phyloP scores from a whole-genome alignment of 2,329 filamentous ascomycete species.

The Ramichloridium luteum region DNA sequence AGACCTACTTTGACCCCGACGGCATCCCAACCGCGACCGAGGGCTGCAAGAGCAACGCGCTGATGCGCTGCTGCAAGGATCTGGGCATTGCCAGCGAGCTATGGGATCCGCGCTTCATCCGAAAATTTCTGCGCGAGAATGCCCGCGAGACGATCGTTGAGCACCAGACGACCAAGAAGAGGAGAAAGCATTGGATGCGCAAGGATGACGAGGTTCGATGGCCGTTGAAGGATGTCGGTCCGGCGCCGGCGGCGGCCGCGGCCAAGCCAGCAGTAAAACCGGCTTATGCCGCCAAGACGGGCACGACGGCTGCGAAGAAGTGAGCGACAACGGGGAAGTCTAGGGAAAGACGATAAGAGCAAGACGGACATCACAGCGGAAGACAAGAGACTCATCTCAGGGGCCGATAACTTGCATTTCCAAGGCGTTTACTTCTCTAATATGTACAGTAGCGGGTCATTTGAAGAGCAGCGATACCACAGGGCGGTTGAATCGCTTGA shows the following conservation, averaged over 20 bases:
- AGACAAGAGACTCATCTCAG: too few relatives aligned
- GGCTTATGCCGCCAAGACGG: too few relatives aligned
- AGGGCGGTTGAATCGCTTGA: too few relatives aligned
- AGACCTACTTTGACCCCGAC: conserved; percentile 82
- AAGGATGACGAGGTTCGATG: conserved; percentile 67
- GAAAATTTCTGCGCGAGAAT: conserved; percentile 62
- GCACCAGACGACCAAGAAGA: conserved; percentile 75
- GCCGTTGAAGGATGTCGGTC: conserved; percentile 43
- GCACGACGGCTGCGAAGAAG: too few relatives aligned
- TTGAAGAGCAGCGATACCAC: too few relatives aligned
- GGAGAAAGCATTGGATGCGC: conserved; percentile 72
- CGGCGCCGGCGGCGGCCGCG: neutral
- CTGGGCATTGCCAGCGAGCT: conserved; percentile 87
- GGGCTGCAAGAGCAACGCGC: conserved; percentile 92
- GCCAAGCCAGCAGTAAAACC: neutral
- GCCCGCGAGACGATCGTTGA: conserved; percentile 81
- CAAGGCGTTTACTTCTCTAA: too few relatives aligned
- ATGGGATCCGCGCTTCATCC: conserved; percentile 89
- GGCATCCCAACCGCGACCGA: conserved; percentile 89
- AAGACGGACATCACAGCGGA: too few relatives aligned
- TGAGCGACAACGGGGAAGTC: too few relatives aligned
- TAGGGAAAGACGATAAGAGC: too few relatives aligned
- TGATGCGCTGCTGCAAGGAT: conserved; percentile 98
- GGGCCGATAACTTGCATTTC: too few relatives aligned
- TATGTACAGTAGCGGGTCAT: too few relatives aligned